A percentile compares a stretch with the other conserved stretches of the same genome.
Conservation (phyloP, 768 basidiomycete genomes). For the Psilocybe tampanensis region DNA sequence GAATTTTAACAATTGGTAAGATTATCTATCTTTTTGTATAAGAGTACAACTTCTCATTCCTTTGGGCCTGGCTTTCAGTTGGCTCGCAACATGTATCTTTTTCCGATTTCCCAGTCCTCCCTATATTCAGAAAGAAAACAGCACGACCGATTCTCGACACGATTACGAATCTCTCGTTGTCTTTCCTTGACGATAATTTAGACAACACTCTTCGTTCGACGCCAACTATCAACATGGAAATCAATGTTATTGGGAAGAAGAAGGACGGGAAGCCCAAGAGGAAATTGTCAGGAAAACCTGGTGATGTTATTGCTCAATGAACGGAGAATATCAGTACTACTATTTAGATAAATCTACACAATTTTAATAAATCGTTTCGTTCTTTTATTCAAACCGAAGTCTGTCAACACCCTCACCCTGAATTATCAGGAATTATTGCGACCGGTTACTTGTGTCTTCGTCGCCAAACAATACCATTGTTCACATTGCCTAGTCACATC, state of each 20-base stretch:
- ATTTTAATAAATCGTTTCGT: no score
- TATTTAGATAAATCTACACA: background rate
- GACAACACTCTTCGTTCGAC: slow-evolving; percentile 33
- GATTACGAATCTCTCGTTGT: slow-evolving; percentile 39
- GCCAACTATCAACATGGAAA: slow-evolving; percentile 39
- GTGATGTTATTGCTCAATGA: slow-evolving; percentile 45
- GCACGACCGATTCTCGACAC: slow-evolving; percentile 36
- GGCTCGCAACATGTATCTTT: slow-evolving; percentile 47
- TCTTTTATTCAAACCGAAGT: no score
- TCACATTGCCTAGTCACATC: no score
- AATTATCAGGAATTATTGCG: no score
- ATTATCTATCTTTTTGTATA: slow-evolving; percentile 4
- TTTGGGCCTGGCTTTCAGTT: slow-evolving; percentile 30
- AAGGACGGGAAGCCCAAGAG: slow-evolving; percentile 48
- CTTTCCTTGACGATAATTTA: slow-evolving; percentile 43
- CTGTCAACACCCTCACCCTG: no score
- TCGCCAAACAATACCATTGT: no score
- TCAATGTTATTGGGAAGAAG: slow-evolving; percentile 41
- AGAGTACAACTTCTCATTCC: background rate
- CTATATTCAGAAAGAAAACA: slow-evolving; percentile 36
- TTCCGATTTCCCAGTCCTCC: slow-evolving; percentile 50
- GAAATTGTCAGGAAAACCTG: slow-evolving; percentile 42
- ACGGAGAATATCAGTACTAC: background rate
- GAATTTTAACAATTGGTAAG: slow-evolving; percentile 53
- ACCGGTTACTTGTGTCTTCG: no score